Conservation (phyloP, 257 asterid species). For the Petunia axillaris region DNA sequence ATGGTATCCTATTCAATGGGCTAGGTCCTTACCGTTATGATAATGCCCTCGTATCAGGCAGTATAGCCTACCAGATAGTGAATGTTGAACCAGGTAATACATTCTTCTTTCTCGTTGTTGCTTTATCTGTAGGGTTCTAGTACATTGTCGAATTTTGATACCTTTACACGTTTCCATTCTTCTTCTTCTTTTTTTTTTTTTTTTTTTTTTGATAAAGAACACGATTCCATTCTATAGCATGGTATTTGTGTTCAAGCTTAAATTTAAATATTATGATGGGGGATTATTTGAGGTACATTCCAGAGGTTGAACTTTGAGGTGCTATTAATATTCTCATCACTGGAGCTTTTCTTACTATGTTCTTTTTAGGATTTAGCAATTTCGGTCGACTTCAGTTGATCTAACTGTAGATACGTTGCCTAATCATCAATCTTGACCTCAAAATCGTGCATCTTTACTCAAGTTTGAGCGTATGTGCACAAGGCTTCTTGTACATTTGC, state of each 20-base stretch:
- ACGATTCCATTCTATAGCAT: neutral
- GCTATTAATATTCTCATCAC: neutral
- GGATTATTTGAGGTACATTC: slow-evolving; percentile 6
- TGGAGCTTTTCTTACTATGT: neutral
- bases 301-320: neutral
- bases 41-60: slow-evolving; percentile 55
- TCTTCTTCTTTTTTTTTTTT: too few relatives aligned
- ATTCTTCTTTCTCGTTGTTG: neutral
- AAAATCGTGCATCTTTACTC: neutral
- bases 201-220: too few relatives aligned
- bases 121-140: slow-evolving; percentile 9
- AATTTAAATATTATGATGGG: neutral
- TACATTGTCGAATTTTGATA: neutral
- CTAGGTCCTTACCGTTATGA: slow-evolving; percentile 85
- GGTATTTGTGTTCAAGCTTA: neutral
- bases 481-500: neutral
- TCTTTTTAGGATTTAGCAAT: neutral
- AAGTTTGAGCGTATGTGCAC: neutral
- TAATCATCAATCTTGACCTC: slow-evolving; percentile 16
- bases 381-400: neutral
- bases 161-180: neutral
- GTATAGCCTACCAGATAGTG: slow-evolving; percentile 62
- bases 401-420: neutral
- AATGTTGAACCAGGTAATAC: slow-evolving; percentile 80
- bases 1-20: slow-evolving; percentile 79